Percentiles rank a stretch among this genome's conserved stretches.
Evolutionary conservation across 192 early-diverging fungal species (phyloP).

Genomic region (Umbelopsis vinacea): DNA sequence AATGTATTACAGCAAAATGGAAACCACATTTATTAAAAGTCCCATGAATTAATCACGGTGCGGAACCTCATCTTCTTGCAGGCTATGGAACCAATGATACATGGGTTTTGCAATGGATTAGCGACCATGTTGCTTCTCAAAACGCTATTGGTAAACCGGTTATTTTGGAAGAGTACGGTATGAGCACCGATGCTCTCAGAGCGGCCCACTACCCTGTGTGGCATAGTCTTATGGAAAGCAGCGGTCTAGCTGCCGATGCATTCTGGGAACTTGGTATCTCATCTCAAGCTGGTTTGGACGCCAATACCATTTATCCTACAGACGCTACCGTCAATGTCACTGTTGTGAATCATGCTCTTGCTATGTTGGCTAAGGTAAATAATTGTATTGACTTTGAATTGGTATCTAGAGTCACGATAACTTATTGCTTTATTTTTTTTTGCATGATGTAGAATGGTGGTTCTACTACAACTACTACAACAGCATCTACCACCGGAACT

Average conservation of each 20-base stretch:
- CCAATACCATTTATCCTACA: background rate
- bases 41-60: background rate
- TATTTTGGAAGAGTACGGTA: slow-evolving; percentile 37
- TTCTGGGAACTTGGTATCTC: slow-evolving; percentile 4
- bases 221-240: background rate
- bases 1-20: slow-evolving; percentile 17
- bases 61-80: background rate
- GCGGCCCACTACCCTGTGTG: background rate
- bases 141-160: slow-evolving; percentile 42
- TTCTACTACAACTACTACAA: background rate
- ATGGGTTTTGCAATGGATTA: slow-evolving; percentile 33
- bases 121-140: slow-evolving; percentile 33
- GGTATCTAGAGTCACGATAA: background rate
- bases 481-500: background rate
- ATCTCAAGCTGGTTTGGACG: background rate
- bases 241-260: background rate
- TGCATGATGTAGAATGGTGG: background rate
- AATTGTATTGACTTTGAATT: background rate
- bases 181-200: slow-evolving; percentile 21
- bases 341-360: background rate
- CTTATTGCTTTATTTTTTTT: background rate
- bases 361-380: background rate
- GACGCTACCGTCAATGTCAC: background rate
- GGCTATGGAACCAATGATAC: slow-evolving; percentile 20
- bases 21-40: background rate